Percentiles rank a stretch among this genome's conserved stretches.
phyloP scores from a whole-genome alignment of 495 filamentous ascomycete genomes.

The Penicillium canariense region DNA sequence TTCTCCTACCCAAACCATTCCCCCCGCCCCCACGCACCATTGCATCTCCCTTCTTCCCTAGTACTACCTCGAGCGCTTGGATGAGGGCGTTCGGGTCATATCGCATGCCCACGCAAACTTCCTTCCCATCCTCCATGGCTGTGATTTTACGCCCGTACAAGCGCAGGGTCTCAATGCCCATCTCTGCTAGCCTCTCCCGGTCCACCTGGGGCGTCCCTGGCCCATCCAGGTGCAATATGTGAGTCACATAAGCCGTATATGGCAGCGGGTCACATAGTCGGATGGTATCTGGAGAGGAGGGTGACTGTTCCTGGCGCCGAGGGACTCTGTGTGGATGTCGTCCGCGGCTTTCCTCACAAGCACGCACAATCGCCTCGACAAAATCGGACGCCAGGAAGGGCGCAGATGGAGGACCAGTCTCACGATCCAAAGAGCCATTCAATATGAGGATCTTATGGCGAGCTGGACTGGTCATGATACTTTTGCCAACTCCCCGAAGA shows the following conservation, averaged over 20 bases:
- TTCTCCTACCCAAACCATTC: slow-evolving; percentile 60
- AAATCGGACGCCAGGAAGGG: slow-evolving; percentile 76
- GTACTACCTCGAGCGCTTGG: slow-evolving; percentile 74
- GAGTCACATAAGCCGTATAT: slow-evolving; percentile 69
- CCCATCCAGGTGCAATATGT: slow-evolving; percentile 79
- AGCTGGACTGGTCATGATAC: slow-evolving; percentile 40
- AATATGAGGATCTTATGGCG: slow-evolving; percentile 80
- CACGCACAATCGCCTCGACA: slow-evolving; percentile 69
- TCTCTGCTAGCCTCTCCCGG: slow-evolving; percentile 53
- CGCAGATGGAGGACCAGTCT: slow-evolving; percentile 64
- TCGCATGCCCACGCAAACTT: slow-evolving; percentile 48
- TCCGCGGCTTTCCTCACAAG: slow-evolving; percentile 50
- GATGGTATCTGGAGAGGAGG: slow-evolving; percentile 13
- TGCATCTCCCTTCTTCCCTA: slow-evolving; percentile 64
- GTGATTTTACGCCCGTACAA: slow-evolving; percentile 69
- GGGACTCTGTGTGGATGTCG: slow-evolving; percentile 11
- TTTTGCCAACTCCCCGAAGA: slow-evolving; percentile 45
- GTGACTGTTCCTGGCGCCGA: neutral
- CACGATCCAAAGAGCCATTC: slow-evolving; percentile 78
- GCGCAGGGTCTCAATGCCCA: slow-evolving; percentile 74
- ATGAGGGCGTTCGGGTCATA: slow-evolving; percentile 76
- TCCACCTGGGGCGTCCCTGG: slow-evolving; percentile 69
- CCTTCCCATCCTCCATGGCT: slow-evolving; percentile 24
- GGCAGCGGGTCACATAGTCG: slow-evolving; percentile 23
- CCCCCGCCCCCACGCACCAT: slow-evolving; percentile 43